A percentile compares a stretch with the other conserved stretches of the same genome.
Evolutionary conservation across 208 protist species (phyloP).

Genomic region (Leptomonas pyrrhocoris): DNA sequence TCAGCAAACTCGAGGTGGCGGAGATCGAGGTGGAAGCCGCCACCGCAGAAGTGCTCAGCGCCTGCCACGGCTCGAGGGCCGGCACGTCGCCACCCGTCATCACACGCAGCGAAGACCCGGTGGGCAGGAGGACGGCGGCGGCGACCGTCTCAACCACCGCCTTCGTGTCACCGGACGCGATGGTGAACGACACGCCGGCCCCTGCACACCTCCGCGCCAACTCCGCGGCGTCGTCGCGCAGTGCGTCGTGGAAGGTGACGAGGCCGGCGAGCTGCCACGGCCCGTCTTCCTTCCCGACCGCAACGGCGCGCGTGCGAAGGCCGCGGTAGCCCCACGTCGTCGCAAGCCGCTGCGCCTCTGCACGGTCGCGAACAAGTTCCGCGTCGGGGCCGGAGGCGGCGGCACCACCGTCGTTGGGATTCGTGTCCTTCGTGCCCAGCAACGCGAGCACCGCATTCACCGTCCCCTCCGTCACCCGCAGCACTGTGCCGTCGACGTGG

Average conservation of each 20-base stretch:
- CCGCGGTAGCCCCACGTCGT: conserved; percentile 33
- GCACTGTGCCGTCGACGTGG: conserved; percentile 48
- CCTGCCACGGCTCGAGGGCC: background rate
- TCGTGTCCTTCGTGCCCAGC: conserved; percentile 14
- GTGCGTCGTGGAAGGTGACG: conserved; percentile 88
- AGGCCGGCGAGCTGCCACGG: conserved; percentile 75
- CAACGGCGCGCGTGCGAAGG: conserved; percentile 62
- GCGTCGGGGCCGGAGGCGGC: background rate
- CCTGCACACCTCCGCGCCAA: conserved; percentile 47
- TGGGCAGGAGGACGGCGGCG: background rate
- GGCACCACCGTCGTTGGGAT: background rate
- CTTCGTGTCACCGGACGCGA: conserved; percentile 88
- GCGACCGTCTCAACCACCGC: conserved; percentile 13
- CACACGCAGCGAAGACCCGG: background rate
- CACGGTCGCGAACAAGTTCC: background rate
- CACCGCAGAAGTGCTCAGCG: background rate
- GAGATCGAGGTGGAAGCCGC: background rate
- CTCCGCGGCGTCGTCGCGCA: conserved; percentile 44
- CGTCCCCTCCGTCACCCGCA: conserved; percentile 74
- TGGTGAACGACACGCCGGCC: conserved; percentile 87
- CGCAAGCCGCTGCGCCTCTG: conserved; percentile 22
- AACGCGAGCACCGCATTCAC: conserved; percentile 62
- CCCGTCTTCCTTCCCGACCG: conserved; percentile 34
- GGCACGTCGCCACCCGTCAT: conserved; percentile 23
- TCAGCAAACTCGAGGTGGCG: background rate